Percentiles rank a stretch among this genome's conserved stretches.
Conservation (phyloP, 2,329 filamentous ascomycete species). For the Talaromyces piceae region DNA sequence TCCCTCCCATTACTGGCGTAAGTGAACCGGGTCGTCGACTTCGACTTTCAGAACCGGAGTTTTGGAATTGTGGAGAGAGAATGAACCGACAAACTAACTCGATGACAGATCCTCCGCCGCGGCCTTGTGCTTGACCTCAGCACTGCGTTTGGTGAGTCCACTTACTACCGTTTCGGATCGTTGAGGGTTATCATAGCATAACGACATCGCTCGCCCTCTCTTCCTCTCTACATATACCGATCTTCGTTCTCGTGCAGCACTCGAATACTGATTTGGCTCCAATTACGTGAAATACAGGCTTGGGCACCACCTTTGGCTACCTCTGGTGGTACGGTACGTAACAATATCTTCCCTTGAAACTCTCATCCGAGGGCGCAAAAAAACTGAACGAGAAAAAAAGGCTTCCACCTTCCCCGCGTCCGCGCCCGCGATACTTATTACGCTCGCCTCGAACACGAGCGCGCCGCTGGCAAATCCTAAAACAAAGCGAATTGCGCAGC, state of each 20-base stretch:
- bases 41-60: constrained; percentile 10
- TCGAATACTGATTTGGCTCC: not conserved
- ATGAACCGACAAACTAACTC: not conserved
- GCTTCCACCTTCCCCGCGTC: constrained; percentile 58
- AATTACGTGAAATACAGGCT: constrained; percentile 36
- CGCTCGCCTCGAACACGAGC: constrained; percentile 56
- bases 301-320: constrained; percentile 57
- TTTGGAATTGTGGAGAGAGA: constrained; percentile 4
- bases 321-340: constrained; percentile 60
- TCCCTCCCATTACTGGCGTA: constrained; percentile 43
- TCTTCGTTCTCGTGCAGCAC: too few species aligned
- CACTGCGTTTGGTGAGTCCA: constrained; percentile 55
- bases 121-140: constrained; percentile 60
- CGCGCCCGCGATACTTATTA: constrained; percentile 58
- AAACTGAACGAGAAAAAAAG: constrained; percentile 26
- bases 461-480: constrained; percentile 38
- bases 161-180: too few species aligned
- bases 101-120: constrained; percentile 56
- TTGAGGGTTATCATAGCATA: too few species aligned
- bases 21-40: too few species aligned
- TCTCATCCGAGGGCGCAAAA: too few species aligned
- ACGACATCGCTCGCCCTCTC: too few species aligned
- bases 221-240: too few species aligned
- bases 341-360: not conserved
- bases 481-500: constrained; percentile 10